phyloP scores from a whole-genome alignment of 139 green algal genomes.

The Chlamydomonas asymmetrica region DNA sequence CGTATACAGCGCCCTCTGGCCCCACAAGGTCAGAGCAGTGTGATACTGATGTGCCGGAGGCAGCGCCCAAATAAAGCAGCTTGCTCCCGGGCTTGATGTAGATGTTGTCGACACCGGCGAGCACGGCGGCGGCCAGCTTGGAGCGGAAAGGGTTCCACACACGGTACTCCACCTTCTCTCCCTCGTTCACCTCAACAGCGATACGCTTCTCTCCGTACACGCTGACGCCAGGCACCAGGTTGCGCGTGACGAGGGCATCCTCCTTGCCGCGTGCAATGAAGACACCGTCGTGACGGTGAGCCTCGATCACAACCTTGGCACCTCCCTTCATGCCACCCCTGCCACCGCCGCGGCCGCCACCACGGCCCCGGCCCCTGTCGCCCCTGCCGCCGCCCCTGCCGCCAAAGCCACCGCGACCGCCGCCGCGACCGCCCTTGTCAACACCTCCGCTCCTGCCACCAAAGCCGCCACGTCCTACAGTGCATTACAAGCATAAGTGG shows the following conservation, averaged over 20 bases:
- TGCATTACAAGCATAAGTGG: constrained; percentile 1
- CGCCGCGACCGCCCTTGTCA: constrained; percentile 35
- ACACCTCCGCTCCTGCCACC: constrained; percentile 7
- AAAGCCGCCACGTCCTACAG: constrained; percentile 1
- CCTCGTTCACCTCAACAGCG: constrained; percentile 73
- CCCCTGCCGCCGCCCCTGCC: constrained; percentile 36
- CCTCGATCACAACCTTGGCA: constrained; percentile 88
- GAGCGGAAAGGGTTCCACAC: constrained; percentile 99
- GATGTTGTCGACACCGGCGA: constrained; percentile 99
- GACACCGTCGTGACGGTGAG: constrained; percentile 93
- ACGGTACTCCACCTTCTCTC: constrained; percentile 95
- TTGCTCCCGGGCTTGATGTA: constrained; percentile 94
- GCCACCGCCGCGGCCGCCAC: constrained; percentile 54
- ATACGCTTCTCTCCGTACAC: constrained; percentile 99
- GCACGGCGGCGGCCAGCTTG: constrained; percentile 96
- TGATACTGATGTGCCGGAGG: constrained; percentile 89
- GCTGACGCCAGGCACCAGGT: constrained; percentile 93
- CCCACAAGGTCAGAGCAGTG: constrained; percentile 94
- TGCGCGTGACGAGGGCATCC: constrained; percentile 94
- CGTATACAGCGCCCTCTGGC: constrained; percentile 94
- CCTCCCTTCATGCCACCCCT: constrained; percentile 89
- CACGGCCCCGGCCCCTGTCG: constrained; percentile 37
- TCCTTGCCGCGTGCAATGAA: constrained; percentile 99
- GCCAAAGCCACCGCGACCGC: constrained; percentile 29
- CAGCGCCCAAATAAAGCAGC: constrained; percentile 96